Evolutionary conservation across 2,329 filamentous ascomycete species (phyloP).

Genomic region (Tolypocladium ovalisporum): DNA sequence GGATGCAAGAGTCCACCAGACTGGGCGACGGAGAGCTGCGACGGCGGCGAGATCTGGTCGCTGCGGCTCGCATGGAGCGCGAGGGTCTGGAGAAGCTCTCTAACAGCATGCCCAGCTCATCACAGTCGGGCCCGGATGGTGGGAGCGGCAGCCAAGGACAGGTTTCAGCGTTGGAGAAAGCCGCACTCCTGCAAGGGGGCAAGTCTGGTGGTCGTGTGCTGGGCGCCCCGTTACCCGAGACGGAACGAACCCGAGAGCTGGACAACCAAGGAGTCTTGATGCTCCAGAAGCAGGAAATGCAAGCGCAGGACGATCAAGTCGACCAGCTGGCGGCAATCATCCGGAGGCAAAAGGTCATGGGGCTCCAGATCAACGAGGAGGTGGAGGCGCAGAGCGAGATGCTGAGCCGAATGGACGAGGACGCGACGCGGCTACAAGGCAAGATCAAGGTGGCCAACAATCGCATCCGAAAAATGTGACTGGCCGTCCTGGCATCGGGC

Average conservation of each 20-base stretch:
- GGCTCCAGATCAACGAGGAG: conserved; percentile 64
- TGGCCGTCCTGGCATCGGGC: conserved; percentile 11
- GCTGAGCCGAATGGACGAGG: conserved; percentile 54
- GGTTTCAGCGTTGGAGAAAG: conserved; percentile 36
- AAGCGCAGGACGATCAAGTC: conserved; percentile 64
- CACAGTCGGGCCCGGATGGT: conserved; percentile 19
- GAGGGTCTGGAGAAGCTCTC: conserved; percentile 67
- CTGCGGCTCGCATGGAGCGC: conserved; percentile 59
- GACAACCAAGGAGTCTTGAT: conserved; percentile 66
- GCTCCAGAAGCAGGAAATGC: conserved; percentile 63
- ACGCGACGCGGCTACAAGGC: conserved; percentile 51
- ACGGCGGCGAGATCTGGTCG: conserved; percentile 58
- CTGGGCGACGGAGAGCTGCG: conserved; percentile 67
- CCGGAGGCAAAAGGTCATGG: conserved; percentile 65
- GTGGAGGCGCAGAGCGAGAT: conserved; percentile 60
- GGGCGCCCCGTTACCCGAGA: conserved; percentile 63
- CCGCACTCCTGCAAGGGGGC: conserved; percentile 30
- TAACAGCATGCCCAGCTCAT: conserved; percentile 35
- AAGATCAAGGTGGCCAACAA: conserved; percentile 70
- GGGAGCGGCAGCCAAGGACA: conserved; percentile 36
- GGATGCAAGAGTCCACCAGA: conserved; percentile 40
- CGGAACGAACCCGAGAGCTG: conserved; percentile 62
- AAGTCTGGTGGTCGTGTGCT: conserved; percentile 52
- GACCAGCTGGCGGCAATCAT: conserved; percentile 59
- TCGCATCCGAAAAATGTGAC: conserved; percentile 55